phyloP scores from a whole-genome alignment of 2,329 filamentous ascomycete species.

The Pseudocercospora vitis region DNA sequence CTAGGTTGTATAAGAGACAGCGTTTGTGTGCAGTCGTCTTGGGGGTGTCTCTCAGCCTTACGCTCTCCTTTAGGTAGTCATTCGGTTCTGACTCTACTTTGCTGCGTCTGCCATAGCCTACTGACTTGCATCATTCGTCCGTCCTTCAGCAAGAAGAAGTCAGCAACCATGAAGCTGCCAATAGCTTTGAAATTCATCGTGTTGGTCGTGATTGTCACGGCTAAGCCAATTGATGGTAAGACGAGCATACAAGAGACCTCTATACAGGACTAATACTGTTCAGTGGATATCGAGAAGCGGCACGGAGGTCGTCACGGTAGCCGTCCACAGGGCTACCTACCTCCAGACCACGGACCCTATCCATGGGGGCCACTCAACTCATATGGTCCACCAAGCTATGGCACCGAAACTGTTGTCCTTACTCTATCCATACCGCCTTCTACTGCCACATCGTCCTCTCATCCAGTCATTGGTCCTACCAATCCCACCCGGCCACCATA shows the following conservation, averaged over 20 bases:
- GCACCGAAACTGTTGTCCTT: slow-evolving; percentile 6
- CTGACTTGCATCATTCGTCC: not conserved
- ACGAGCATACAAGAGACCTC: not conserved
- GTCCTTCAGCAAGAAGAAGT: not conserved
- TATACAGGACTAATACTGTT: not conserved
- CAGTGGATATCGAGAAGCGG: not conserved
- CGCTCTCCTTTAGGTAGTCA: not conserved
- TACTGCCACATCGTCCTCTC: not conserved
- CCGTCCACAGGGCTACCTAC: slow-evolving; percentile 10
- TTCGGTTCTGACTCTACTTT: slow-evolving; percentile 3
- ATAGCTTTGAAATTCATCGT: not conserved
- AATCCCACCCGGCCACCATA: not conserved
- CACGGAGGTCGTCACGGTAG: not conserved
- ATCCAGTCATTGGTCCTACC: not conserved
- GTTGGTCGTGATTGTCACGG: not conserved
- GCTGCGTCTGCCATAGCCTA: not conserved
- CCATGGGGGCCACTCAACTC: slow-evolving; percentile 8
- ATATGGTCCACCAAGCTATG: slow-evolving; percentile 14
- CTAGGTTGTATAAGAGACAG: not conserved
- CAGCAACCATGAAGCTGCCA: slow-evolving; percentile 11
- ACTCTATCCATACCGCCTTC: not conserved
- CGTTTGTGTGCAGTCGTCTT: not conserved
- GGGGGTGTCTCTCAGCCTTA: too few species aligned
- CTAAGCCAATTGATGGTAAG: slow-evolving; percentile 7
- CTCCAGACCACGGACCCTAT: slow-evolving; percentile 9